phyloP scores from a whole-genome alignment of 1,139 yeast genomes.

The Chernovozyma aurita region DNA sequence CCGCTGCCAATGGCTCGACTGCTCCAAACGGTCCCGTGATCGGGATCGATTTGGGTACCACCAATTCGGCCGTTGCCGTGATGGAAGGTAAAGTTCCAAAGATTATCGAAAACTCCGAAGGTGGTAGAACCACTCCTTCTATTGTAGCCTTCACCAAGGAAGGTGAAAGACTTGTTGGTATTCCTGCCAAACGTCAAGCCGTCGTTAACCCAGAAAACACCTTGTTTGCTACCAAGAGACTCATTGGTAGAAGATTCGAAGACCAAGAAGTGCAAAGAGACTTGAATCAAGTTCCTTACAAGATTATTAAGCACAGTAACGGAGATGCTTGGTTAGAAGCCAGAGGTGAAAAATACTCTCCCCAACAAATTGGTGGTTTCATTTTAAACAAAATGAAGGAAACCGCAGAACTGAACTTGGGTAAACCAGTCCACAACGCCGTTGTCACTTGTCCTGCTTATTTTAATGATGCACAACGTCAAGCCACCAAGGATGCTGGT shows the following conservation, averaged over 20 bases:
- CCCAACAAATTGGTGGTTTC: constrained; percentile 97
- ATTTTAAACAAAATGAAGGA: constrained; percentile 95
- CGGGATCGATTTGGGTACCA: constrained; percentile 98
- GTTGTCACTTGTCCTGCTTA: constrained; percentile 98
- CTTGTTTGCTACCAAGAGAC: constrained; percentile 94
- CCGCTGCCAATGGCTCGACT: constrained; percentile 32
- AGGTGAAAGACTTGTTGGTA: constrained; percentile 90
- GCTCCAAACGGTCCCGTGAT: constrained; percentile 76
- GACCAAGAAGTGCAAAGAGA: constrained; percentile 97
- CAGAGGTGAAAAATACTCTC: constrained; percentile 87
- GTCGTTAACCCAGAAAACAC: constrained; percentile 98
- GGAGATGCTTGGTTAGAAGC: constrained; percentile 99
- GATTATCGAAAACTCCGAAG: constrained; percentile 97
- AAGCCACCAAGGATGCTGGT: constrained; percentile 98
- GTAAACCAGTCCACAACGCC: constrained; percentile 78
- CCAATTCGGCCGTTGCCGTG: constrained; percentile 97
- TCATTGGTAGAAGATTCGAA: constrained; percentile 97
- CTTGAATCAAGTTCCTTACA: constrained; percentile 93
- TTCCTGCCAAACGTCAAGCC: constrained; percentile 98
- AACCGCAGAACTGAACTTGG: constrained; percentile 89
- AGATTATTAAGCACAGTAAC: constrained; percentile 90
- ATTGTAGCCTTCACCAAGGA: constrained; percentile 98
- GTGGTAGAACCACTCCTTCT: constrained; percentile 98
- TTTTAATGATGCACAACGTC: constrained; percentile 97
- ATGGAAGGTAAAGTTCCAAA: constrained; percentile 97